A percentile compares a stretch with the other conserved stretches of the same genome.
phyloP scores from a whole-genome alignment of 2,329 filamentous ascomycete species.

The Trichoderma aggressivum region DNA sequence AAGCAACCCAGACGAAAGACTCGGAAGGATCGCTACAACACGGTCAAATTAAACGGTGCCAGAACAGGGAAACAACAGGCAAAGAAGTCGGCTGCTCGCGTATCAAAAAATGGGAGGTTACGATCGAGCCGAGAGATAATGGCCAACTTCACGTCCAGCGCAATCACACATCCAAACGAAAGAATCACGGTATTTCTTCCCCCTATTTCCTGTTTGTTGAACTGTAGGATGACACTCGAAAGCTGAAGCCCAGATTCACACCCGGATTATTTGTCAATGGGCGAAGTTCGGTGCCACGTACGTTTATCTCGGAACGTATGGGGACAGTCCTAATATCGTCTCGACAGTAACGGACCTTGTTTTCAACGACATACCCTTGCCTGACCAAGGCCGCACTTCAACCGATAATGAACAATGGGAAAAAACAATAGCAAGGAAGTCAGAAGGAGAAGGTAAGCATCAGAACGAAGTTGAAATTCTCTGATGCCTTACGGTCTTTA shows the following conservation, averaged over 20 bases:
- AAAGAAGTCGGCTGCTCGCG: slow-evolving; percentile 2
- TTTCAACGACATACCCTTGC: slow-evolving; percentile 51
- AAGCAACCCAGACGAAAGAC: slow-evolving; percentile 22
- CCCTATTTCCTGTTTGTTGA: not conserved
- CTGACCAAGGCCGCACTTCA: slow-evolving; percentile 21
- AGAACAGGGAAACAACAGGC: not conserved
- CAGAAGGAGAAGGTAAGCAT: slow-evolving; percentile 32
- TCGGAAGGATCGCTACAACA: slow-evolving; percentile 22
- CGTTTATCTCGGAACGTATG: not conserved
- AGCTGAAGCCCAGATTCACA: slow-evolving; percentile 36
- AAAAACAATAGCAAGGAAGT: slow-evolving; percentile 24
- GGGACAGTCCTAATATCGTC: slow-evolving; percentile 19
- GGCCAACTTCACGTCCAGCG: slow-evolving; percentile 53
- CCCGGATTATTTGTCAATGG: slow-evolving; percentile 35
- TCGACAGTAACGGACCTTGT: slow-evolving; percentile 48
- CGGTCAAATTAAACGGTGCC: not conserved
- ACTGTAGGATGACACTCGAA: not conserved
- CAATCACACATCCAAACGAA: slow-evolving; percentile 44
- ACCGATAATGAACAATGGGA: not conserved
- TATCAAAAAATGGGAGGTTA: slow-evolving; percentile 28
- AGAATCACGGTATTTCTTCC: slow-evolving; percentile 32
- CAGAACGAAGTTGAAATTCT: slow-evolving; percentile 38
- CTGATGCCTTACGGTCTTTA: not conserved
- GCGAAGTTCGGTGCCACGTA: slow-evolving; percentile 23
- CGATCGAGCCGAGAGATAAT: slow-evolving; percentile 47